Base-by-base conservation (phyloP, 768 basidiomycete genomes). In the Leccinum sublutescens region DNA sequence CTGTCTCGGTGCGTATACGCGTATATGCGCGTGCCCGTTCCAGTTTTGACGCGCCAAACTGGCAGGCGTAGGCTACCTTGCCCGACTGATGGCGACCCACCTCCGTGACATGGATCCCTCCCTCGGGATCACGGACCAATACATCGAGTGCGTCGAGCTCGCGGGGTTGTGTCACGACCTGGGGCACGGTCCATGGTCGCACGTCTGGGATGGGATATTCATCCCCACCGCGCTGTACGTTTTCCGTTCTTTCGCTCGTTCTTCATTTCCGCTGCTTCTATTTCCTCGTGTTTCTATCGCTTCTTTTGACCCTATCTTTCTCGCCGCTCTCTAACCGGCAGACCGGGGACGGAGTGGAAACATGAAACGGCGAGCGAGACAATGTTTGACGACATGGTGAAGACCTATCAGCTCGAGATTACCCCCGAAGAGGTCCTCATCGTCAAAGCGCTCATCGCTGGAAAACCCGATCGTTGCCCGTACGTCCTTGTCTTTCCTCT, bases 161-260 rank as follows among this genome's bases (percentile, higher is more conserved):
- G 91, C 91, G 0, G 92, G 90, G 0, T 76, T 93, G 3, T 92
- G 91, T 57, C 92, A 93, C 64, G 91, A 93, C 70, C 82, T 93
- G 4, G 91, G 90, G 0, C 91, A 93, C 65, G 92, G 92, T 0
- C 91, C 91, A 0, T 93, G 88, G 85, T 88, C 85, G 59, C 92
- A 94, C 69, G 86, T 93, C 8, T 94, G 89, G 87, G 91, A 94
- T 62, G 74, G 76, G 7, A 66, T 77, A 54, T 92, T 91, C 70
- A 91, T 94, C 54, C 89, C 89, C 1, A 57, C 65, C 4, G 85
- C 83, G 1, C 62, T 84, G 91, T 91, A 66, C 4, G 40, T 43
- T 38, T 38, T 38, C 17, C 7, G 17, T 38, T 9, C 65, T 83
- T 78, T n/a, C 31, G 31, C 11, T 33, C 19, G 1, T 29, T 12